Percentiles rank a stretch among this genome's conserved stretches.
Conservation (phyloP, 345 rosid species). For the Boechera divaricarpa region DNA sequence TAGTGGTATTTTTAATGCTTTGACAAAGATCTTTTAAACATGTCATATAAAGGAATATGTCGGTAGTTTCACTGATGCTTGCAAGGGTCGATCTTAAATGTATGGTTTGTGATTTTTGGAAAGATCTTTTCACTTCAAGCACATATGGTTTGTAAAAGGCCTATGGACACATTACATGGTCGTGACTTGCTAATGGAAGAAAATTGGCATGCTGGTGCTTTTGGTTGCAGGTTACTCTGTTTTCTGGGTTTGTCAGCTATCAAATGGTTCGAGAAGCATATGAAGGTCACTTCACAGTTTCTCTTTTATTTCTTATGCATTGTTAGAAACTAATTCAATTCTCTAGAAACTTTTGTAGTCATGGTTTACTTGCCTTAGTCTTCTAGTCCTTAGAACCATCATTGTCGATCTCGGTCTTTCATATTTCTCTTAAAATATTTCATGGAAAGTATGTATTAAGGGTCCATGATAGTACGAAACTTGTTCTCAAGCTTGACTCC, state of each 20-base stretch:
- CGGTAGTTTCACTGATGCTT: background rate
- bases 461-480: conserved; percentile 4
- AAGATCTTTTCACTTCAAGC: background rate
- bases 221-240: conserved; percentile 86
- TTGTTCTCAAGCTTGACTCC: background rate
- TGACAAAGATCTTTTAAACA: background rate
- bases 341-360: conserved; percentile 12
- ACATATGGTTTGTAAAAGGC: background rate
- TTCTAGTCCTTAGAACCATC: conserved; percentile 3
- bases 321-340: background rate
- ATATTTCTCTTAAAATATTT: background rate
- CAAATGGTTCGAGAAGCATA: conserved; percentile 99
- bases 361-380: conserved; percentile 4
- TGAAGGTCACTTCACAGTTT: conserved; percentile 60
- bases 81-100: background rate
- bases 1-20: background rate
- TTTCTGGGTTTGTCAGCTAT: conserved; percentile 98
- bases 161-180: conserved; percentile 18
- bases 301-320: background rate
- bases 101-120: background rate
- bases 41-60: background rate
- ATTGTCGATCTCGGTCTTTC: conserved; percentile 14
- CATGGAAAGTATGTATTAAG: conserved; percentile 3
- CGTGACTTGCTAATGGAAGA: background rate
- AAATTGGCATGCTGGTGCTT: conserved; percentile 13